Base-by-base conservation (phyloP, 148 eudicot genomes). In the Chenopodium formosanum region DNA sequence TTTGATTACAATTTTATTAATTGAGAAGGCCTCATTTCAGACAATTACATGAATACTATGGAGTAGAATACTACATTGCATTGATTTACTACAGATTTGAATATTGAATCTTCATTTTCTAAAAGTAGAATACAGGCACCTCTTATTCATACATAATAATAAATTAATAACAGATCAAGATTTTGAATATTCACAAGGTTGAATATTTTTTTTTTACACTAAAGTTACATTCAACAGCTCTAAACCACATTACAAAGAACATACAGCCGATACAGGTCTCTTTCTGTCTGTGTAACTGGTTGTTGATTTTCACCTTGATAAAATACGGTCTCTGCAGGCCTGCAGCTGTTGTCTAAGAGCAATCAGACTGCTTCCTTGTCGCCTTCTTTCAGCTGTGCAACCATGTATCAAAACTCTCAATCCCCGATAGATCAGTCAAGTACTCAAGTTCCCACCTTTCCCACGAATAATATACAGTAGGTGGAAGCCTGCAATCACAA, bases 401-500 rank as follows among this genome's bases (percentile, higher is more conserved):
- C 50, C 62, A 73, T 76, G 72, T 29, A 71, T 40, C 62, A 63
- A 80, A 25, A 19, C 69, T 80, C 34, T 32, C 78, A 27, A 44
- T 62, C 78, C 12, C 64, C 5, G n/a, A n/a, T 77, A 80, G 67
- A 76, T 74, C 56, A 13, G 2, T 29, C 75, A 47, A n/a, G 40
- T 52, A 63, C 64, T 29, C 78, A 47, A 31, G 40, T 52, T 70
- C 64, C 86, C 83, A 83, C 70, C 67, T 7, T 78, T 73, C 71
- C 66, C 29, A 74, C 75, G 4, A 56, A 74, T 67, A 73, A 73
- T 72, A 65, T 67, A 78, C 74, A 66, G 29, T 27, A 56, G 75
- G 79, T 67, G 84, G 82, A 73, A 53, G 63, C 84, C 86, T 84
- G 84, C 64, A 81, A 80, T 34, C 11, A 37, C 81, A 72, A 31